These are phyloP conservation scores for Rubia tinctorum DNA, from an alignment of 305 asterid species.

Conservation along the genomic window DNA sequence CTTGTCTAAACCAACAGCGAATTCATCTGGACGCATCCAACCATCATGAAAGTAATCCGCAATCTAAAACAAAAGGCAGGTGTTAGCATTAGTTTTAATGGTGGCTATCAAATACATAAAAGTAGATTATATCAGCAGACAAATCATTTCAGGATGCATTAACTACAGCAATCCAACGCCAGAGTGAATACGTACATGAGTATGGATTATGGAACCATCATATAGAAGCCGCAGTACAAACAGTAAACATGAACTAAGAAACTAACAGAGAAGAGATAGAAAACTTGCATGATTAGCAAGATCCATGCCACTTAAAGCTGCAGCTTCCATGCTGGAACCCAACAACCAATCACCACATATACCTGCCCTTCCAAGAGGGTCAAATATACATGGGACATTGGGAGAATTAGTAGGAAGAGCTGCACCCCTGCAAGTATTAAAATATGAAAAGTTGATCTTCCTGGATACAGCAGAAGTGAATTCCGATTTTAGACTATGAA, in stretches of 20 bases:
- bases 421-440: constrained; percentile 72
- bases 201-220: neutral
- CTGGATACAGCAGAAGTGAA: constrained; percentile 16
- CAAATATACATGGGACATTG: constrained; percentile 80
- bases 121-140: neutral
- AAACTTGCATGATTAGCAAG: constrained; percentile 83
- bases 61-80: constrained; percentile 41
- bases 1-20: constrained; percentile 67
- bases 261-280: neutral
- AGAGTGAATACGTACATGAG: neutral
- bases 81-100: constrained; percentile 1
- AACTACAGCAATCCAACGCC: neutral
- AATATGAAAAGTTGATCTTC: constrained; percentile 15
- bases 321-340: constrained; percentile 92
- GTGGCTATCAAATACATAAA: neutral
- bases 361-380: constrained; percentile 95
- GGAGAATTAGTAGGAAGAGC: constrained; percentile 97
- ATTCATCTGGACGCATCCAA: constrained; percentile 69
- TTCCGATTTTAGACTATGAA: neutral
- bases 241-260: constrained; percentile 5
- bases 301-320: constrained; percentile 93
- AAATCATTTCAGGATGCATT: neutral
- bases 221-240: constrained; percentile 7
- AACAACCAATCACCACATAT: constrained; percentile 97
- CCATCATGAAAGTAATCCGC: constrained; percentile 82